phyloP scores from a whole-genome alignment of 306 rosid genomes.

The Cucurbita moschata region DNA sequence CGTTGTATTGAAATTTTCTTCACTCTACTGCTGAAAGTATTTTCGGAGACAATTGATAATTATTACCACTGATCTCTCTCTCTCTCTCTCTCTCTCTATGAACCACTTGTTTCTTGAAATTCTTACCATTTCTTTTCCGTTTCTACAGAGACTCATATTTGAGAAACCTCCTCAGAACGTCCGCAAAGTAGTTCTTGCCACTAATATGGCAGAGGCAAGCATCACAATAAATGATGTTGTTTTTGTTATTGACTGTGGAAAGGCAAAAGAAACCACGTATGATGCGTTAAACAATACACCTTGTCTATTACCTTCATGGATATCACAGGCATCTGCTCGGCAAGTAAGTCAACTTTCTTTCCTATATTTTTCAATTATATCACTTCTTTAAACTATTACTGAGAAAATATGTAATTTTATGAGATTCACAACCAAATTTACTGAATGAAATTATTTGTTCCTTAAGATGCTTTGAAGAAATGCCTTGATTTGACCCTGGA shows the following conservation, averaged over 20 bases:
- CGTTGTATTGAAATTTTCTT: neutral
- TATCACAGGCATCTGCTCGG: slow-evolving; percentile 90
- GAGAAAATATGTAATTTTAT: neutral
- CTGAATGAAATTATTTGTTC: too few species aligned
- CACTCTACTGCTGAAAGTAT: neutral
- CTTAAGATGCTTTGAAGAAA: too few species aligned
- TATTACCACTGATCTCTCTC: neutral
- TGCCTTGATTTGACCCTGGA: too few species aligned
- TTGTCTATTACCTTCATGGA: slow-evolving; percentile 91
- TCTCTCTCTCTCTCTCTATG: neutral
- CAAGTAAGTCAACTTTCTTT: slow-evolving; percentile 42
- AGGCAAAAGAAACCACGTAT: slow-evolving; percentile 93
- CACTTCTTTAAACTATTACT: neutral
- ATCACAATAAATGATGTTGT: slow-evolving; percentile 87
- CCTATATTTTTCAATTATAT: neutral
- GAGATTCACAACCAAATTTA: neutral
- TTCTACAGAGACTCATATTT: slow-evolving; percentile 73
- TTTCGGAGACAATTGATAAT: neutral
- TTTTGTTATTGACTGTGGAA: slow-evolving; percentile 92
- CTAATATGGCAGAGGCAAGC: slow-evolving; percentile 99
- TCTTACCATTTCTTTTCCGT: neutral
- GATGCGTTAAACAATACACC: slow-evolving; percentile 97
- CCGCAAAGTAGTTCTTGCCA: slow-evolving; percentile 82
- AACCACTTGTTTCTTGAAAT: neutral
- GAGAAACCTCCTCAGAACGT: slow-evolving; percentile 74